Percentiles rank a stretch among this genome's conserved stretches.
phyloP scores from a whole-genome alignment of 2,329 filamentous ascomycete genomes.

The Pseudogymnoascus sp. region DNA sequence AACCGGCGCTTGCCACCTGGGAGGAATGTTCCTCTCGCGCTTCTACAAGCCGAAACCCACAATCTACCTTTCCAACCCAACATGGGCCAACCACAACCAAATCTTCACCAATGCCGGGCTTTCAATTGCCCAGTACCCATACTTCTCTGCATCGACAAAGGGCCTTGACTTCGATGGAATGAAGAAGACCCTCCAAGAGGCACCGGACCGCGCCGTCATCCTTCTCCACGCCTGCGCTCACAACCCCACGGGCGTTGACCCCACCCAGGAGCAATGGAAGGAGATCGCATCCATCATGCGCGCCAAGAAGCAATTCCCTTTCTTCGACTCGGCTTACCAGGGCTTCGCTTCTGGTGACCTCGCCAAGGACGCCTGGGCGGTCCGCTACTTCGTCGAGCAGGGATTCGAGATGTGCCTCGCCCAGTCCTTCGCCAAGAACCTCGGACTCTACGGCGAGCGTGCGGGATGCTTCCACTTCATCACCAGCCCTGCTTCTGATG shows the following conservation, averaged over 20 bases:
- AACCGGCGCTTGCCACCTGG: slow-evolving; percentile 89
- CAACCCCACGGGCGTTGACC: slow-evolving; percentile 96
- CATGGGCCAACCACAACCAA: slow-evolving; percentile 98
- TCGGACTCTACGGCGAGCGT: slow-evolving; percentile 93
- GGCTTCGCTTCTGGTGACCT: slow-evolving; percentile 93
- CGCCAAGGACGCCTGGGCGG: slow-evolving; percentile 77
- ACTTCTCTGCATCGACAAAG: slow-evolving; percentile 84
- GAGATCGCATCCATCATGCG: slow-evolving; percentile 73
- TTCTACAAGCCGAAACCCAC: slow-evolving; percentile 74
- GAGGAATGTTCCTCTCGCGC: slow-evolving; percentile 84
- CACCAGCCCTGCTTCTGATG: slow-evolving; percentile 62
- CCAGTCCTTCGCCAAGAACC: slow-evolving; percentile 97
- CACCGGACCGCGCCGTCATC: slow-evolving; percentile 75
- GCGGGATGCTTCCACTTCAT: slow-evolving; percentile 96
- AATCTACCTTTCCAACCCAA: slow-evolving; percentile 89
- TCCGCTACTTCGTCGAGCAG: slow-evolving; percentile 87
- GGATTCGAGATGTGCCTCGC: slow-evolving; percentile 84
- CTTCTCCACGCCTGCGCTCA: slow-evolving; percentile 93
- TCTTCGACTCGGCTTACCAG: slow-evolving; percentile 98
- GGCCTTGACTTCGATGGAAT: slow-evolving; percentile 90
- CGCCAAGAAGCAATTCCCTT: slow-evolving; percentile 81
- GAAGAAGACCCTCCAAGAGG: slow-evolving; percentile 61
- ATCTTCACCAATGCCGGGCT: slow-evolving; percentile 91
- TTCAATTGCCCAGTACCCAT: slow-evolving; percentile 76
- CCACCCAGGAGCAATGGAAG: slow-evolving; percentile 89